A percentile compares a stretch with the other conserved stretches of the same genome.
These are phyloP conservation scores for Scheffersomyces titani DNA, from an alignment of 1,139 yeast species.

Conservation along the genomic window DNA sequence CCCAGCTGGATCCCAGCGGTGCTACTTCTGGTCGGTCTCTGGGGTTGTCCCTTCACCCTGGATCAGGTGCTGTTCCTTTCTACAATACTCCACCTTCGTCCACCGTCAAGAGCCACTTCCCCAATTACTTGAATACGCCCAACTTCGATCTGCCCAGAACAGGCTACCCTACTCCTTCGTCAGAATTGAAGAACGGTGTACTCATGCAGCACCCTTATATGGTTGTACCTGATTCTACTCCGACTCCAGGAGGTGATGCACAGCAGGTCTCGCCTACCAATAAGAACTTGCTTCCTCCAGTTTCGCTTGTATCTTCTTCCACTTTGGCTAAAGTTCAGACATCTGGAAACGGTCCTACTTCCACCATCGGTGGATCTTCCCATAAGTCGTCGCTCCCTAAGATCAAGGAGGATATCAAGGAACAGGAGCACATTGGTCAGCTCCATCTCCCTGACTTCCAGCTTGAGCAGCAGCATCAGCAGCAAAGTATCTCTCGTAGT, in stretches of 20 bases:
- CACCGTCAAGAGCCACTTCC: constrained; percentile 14
- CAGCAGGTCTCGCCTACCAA: background rate
- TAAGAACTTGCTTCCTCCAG: constrained; percentile 37
- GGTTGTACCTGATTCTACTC: background rate
- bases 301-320: constrained; percentile 13
- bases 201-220: background rate
- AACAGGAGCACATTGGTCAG: background rate
- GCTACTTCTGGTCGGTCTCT: background rate
- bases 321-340: background rate
- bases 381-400: background rate
- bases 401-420: constrained; percentile 1
- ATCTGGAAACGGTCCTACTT: background rate
- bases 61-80: constrained; percentile 4
- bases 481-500: constrained; percentile 2
- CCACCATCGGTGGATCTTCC: background rate
- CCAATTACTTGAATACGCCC: constrained; percentile 13
- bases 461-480: background rate
- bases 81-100: constrained; percentile 23
- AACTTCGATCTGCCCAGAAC: constrained; percentile 6
- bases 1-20: constrained; percentile 11
- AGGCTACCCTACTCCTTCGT: constrained; percentile 8
- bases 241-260: constrained; percentile 2
- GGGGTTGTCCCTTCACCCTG: background rate
- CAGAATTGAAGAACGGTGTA: constrained; percentile 1
- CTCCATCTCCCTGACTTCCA: background rate